Evolutionary conservation across 805 yeast genomes (phyloP), one percentile per base, ranked within the genome.

Genomic region (Ascoidea rubescens): DNA sequence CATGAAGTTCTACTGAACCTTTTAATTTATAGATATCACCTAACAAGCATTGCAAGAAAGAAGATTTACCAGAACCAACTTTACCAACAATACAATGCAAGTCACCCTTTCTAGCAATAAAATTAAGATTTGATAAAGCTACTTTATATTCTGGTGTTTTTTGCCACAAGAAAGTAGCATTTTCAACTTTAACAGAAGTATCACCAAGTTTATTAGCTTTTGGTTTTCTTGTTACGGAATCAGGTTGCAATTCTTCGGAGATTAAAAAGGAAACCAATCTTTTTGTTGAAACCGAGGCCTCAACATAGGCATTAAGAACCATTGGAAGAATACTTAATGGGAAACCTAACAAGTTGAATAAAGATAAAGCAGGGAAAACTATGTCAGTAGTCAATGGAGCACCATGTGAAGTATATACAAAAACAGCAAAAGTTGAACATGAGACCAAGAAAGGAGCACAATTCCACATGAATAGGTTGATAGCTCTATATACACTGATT

Each of bases 251-350:
- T 64, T 93, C 98, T 56, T 81, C 80, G 55, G 86, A 74, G 10
- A 78, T 73, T 58, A 93, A 73, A 67, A 86, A 93, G 44, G 75
- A 73, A 3, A 81, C 76, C 58, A 93, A 75, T 74, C 99, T 80
- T 45, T 73, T 70, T 42, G 85, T 64, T 5, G 96, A 88, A 49
- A 87, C 91, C 67, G 87, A 85, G 2, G 97, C 88, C 66, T 93
- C 99, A 55, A 95, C 83, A 50, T 88, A 68, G 48, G 86, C 74
- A 16, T 96, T 83, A 56, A 93, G 80, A 14, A 91, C 90, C 79
- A 81, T 86, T 47, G 99, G 99, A 56, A 93, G 75, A 45, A 88
- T 87, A 8, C 95, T 90, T 57, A 93, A 74, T 48, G 99, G 99
- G 79, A 93, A 93, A 0, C 85, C 75, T 54, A 93, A 75, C 63